Base-by-base conservation (phyloP, 2,329 filamentous ascomycete species). In the Talaromyces amestolkiae region DNA sequence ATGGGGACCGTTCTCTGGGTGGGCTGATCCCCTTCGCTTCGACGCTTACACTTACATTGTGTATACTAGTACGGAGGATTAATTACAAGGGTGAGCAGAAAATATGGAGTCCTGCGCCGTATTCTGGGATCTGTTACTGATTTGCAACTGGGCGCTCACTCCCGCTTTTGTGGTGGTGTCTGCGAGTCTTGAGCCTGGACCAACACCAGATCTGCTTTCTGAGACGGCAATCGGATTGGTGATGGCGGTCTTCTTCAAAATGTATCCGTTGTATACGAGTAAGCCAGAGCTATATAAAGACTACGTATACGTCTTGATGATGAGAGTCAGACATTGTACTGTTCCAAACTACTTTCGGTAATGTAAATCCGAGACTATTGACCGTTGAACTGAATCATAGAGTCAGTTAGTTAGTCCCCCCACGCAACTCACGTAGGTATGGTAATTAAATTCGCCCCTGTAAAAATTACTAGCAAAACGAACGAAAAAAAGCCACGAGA, bases 341-440 rank as follows among this genome's bases (percentile, higher is more conserved):
- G 24, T 47, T 31, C 49, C 49, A 63, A n/a, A 45, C 61, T 58
- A 15, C 51, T 63, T 63, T 47, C 61, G 51, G 61, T 54, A 63
- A 63, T 35, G 24, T 8, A 31, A 45, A 58, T 13, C 61, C 61
- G 61, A 35, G 39, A 63, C 61, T 63, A 63, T 63, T 63, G 61
- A 63, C 61, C 61, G 61, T 63, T 63, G 61, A 19, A 63, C 5
- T 62, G 45, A 39, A 37, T 61, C 22, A 41, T 24, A 33, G n/a
- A 58, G 35, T 27, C 3, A 27, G 27, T 27, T 27, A 31, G 27
- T 7, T 31, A 31, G 27, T 31, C 27, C 54, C 31, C 31, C 19
- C 54, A 58, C 35, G 54, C 11, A 51, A 17, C 11, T 58, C 33
- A 10, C 24, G 17, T 58, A 58, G 13, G 27, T 33, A 51, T n/a